Evolutionary conservation across 2,329 filamentous ascomycete species (phyloP).

Genomic region (Penicillium vulpinum): DNA sequence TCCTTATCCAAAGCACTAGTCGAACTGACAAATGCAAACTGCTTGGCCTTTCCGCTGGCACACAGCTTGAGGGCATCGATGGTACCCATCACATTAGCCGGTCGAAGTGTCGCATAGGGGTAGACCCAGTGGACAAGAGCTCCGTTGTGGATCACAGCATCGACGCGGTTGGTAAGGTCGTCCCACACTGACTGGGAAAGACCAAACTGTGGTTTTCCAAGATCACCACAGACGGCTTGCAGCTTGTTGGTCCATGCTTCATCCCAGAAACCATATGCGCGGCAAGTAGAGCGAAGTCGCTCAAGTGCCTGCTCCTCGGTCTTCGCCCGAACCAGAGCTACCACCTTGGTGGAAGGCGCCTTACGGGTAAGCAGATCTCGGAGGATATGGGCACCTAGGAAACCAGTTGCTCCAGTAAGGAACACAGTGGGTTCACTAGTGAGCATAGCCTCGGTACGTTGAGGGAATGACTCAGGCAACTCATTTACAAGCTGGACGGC

Average conservation of each 20-base stretch:
- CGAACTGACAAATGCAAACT: conserved; percentile 77
- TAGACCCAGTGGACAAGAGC: conserved; percentile 78
- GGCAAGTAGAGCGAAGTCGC: conserved; percentile 66
- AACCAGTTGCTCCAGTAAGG: conserved; percentile 86
- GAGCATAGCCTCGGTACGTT: conserved; percentile 36
- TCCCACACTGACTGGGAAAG: conserved; percentile 68
- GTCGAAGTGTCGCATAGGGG: conserved; percentile 69
- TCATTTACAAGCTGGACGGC: conserved; percentile 49
- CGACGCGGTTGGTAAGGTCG: conserved; percentile 63
- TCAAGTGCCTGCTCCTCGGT: conserved; percentile 60
- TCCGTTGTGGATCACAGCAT: conserved; percentile 80
- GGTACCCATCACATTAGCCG: conserved; percentile 78
- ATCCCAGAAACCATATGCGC: conserved; percentile 78
- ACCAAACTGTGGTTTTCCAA: conserved; percentile 71
- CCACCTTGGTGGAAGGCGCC: conserved; percentile 59
- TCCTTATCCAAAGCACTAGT: conserved; percentile 81
- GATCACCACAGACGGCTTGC: conserved; percentile 69
- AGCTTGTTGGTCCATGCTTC: conserved; percentile 64
- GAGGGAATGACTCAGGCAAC: conserved; percentile 49
- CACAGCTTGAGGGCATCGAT: conserved; percentile 75
- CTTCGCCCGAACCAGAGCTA: conserved; percentile 74
- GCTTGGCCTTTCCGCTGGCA: conserved; percentile 73
- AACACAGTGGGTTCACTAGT: conserved; percentile 62
- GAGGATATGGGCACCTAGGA: conserved; percentile 79
- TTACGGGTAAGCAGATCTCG: conserved; percentile 69